phyloP scores from a whole-genome alignment of 1,139 yeast genomes.

The Candida gigantensis region DNA sequence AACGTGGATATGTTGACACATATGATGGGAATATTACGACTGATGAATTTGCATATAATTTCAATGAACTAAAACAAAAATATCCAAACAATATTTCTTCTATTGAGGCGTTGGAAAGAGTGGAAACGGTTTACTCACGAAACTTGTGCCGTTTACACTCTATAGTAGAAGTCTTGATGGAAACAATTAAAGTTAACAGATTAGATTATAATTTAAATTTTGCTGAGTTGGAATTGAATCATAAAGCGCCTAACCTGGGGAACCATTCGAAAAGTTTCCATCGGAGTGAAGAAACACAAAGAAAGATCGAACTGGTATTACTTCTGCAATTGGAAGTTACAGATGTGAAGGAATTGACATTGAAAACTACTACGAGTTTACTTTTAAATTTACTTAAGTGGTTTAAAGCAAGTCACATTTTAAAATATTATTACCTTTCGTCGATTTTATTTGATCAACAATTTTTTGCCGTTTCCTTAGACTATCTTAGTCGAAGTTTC shows the following conservation, averaged over 20 bases:
- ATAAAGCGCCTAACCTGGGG: slow-evolving; percentile 30
- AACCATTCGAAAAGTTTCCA: slow-evolving; percentile 10
- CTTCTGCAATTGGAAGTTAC: slow-evolving; percentile 53
- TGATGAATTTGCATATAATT: slow-evolving; percentile 25
- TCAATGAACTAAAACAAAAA: slow-evolving; percentile 16
- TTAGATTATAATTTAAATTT: slow-evolving; percentile 37
- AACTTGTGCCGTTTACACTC: slow-evolving; percentile 61
- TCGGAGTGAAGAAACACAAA: slow-evolving; percentile 17
- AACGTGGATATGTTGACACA: slow-evolving; percentile 61
- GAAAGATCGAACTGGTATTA: slow-evolving; percentile 28
- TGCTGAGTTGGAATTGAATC: slow-evolving; percentile 42
- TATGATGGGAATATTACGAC: slow-evolving; percentile 21
- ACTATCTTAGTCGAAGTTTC: slow-evolving; percentile 42
- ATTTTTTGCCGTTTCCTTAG: slow-evolving; percentile 46
- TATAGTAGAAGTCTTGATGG: slow-evolving; percentile 61
- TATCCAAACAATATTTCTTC: slow-evolving; percentile 36
- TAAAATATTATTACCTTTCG: slow-evolving; percentile 75
- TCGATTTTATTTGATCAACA: slow-evolving; percentile 76
- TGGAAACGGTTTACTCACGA: slow-evolving; percentile 59
- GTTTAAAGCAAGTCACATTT: slow-evolving; percentile 76
- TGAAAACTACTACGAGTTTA: slow-evolving; percentile 63
- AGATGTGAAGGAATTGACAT: slow-evolving; percentile 62
- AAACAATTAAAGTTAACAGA: slow-evolving; percentile 55
- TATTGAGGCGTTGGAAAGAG: slow-evolving; percentile 50
- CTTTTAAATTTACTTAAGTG: slow-evolving; percentile 61